phyloP scores from a whole-genome alignment of 148 eudicot species.

The Polygonum maritimum region DNA sequence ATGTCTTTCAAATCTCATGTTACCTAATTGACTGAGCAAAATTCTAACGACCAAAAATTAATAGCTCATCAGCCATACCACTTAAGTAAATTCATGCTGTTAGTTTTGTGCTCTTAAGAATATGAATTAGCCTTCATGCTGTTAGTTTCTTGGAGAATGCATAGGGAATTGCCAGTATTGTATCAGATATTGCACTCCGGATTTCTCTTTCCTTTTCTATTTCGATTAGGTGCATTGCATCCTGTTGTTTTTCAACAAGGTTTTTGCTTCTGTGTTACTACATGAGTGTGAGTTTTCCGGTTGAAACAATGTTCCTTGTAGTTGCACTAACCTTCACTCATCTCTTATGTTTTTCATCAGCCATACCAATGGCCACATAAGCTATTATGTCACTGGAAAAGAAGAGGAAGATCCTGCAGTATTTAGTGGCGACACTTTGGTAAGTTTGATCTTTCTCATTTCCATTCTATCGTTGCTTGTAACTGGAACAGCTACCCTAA shows the following conservation, averaged over 20 bases:
- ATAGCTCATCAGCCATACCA: neutral
- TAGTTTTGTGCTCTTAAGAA: neutral
- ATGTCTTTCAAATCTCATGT: neutral
- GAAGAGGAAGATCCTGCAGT: slow-evolving; percentile 83
- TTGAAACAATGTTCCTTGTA: neutral
- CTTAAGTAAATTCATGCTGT: neutral
- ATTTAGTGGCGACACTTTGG: slow-evolving; percentile 95
- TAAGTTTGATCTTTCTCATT: slow-evolving; percentile 18
- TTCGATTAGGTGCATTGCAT: neutral
- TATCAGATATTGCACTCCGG: neutral
- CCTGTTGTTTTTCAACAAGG: neutral
- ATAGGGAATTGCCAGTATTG: neutral
- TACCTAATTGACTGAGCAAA: neutral
- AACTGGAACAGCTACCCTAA: neutral
- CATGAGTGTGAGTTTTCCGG: neutral
- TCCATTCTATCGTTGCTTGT: neutral
- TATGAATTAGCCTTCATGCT: neutral
- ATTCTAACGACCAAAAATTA: neutral
- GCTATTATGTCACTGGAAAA: slow-evolving; percentile 80
- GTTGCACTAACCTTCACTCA: neutral
- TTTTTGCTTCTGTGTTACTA: neutral
- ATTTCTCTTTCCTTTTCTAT: neutral
- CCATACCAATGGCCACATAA: slow-evolving; percentile 95
- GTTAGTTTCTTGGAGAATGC: neutral
- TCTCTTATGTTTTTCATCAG: slow-evolving; percentile 29